phyloP scores from a whole-genome alignment of 306 rosid genomes.

The Malus fusca region DNA sequence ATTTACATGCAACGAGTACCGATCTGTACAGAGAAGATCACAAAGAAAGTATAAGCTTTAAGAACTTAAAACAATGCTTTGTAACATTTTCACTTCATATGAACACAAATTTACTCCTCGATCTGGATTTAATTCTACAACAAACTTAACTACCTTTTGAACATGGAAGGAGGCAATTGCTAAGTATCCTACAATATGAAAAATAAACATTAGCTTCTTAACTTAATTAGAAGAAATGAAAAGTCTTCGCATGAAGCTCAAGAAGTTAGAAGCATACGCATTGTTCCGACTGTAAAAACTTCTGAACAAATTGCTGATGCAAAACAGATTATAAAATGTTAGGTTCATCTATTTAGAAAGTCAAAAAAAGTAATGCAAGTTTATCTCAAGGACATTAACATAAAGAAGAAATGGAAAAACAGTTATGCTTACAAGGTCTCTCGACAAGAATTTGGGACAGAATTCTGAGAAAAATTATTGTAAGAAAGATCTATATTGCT shows the following conservation, averaged over 20 bases:
- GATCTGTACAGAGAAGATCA: slow-evolving; percentile 3
- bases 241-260: neutral
- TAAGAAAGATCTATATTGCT: slow-evolving; percentile 17
- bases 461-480: slow-evolving; percentile 10
- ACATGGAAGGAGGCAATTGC: slow-evolving; percentile 12
- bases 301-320: slow-evolving; percentile 14
- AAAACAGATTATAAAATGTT: neutral
- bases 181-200: slow-evolving; percentile 1
- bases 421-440: slow-evolving; percentile 7
- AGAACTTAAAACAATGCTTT: neutral
- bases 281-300: neutral
- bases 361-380: neutral
- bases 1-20: slow-evolving; percentile 37
- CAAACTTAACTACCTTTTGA: neutral
- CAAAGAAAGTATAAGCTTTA: neutral
- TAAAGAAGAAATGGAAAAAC: neutral
- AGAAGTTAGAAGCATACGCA: slow-evolving; percentile 1
- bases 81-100: neutral
- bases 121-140: neutral
- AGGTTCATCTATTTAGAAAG: neutral
- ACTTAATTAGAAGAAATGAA: neutral
- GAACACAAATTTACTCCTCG: neutral
- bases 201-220: neutral
- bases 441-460: neutral
- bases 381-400: neutral